phyloP scores from a whole-genome alignment of 106 monocot genomes.

The Dendrobium huoshanense region DNA sequence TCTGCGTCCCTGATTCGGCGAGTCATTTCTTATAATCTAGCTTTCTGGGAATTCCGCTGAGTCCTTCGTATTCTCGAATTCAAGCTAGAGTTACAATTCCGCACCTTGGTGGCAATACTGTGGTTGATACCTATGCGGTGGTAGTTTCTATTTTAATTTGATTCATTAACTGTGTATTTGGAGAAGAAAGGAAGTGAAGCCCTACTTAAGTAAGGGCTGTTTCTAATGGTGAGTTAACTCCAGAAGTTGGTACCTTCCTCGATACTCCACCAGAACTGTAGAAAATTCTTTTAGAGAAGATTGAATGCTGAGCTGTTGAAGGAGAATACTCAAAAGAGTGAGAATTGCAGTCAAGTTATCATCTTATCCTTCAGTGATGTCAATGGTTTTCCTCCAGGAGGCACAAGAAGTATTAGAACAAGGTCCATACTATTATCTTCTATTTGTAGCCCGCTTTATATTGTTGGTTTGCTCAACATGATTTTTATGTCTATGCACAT shows the following conservation, averaged over 20 bases:
- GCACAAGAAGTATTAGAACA: constrained; percentile 72
- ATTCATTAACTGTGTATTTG: too few relatives aligned
- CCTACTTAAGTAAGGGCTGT: neutral
- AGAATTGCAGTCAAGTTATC: constrained; percentile 12
- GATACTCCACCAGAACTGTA: constrained; percentile 5
- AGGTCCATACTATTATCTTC: constrained; percentile 23
- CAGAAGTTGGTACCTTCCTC: neutral
- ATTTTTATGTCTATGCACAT: too few relatives aligned
- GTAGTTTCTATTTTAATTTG: too few relatives aligned
- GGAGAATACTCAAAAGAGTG: constrained; percentile 18
- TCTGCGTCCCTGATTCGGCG: too few relatives aligned
- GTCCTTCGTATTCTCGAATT: too few relatives aligned
- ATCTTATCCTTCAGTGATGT: constrained; percentile 44
- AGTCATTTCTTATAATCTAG: too few relatives aligned
- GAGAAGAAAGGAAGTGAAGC: neutral
- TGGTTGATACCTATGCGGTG: too few relatives aligned
- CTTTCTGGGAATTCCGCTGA: too few relatives aligned
- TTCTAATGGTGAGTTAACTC: neutral
- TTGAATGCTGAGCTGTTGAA: constrained; percentile 17
- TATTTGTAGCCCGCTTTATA: too few relatives aligned
- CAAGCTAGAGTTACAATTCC: too few relatives aligned
- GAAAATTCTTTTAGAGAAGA: constrained; percentile 16
- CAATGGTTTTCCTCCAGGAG: constrained; percentile 46
- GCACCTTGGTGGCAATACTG: too few relatives aligned
- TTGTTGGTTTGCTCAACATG: too few relatives aligned